Evolutionary conservation across 1,284 basidiomycete species (phyloP), one percentile per base, ranked within the genome.

Genomic region (Cronartium quercuum): DNA sequence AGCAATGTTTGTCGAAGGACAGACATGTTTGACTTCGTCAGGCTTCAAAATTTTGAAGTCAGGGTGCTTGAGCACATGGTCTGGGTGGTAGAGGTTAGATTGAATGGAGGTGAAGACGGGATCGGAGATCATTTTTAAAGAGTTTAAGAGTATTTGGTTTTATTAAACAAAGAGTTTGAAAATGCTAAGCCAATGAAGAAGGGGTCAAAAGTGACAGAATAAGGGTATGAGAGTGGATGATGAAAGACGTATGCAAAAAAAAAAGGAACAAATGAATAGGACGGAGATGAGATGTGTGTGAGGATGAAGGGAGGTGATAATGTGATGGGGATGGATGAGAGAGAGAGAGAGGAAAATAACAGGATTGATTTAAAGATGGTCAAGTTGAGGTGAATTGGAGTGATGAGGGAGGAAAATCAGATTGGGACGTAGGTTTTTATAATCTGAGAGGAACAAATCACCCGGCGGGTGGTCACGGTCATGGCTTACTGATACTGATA

Each of bases 91-190:
- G 34, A 73, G 62, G 24, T 61, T 51, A 6, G 42, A 35, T 21
- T 73, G 37, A 55, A 73, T 73, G 2, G 69, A 73, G 29, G 4
- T 18, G 47, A 73, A 73, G 47, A 73, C 51, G 2, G 69, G 69
- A 47, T 73, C 69, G 7, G 55, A 34, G 18, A 62, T 9, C 38
- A 34, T 38, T 35, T 34, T 38, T 18, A 61, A 21, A 6, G 34
- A 47, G 44, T n/a, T 12, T 10, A 10, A 47, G 12, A 47, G 24
- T 58, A 29, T 37, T 18, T 34, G 7, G 18, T 61, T 34, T 3
- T 6, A 3, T 61, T 35, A 18, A 47, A 10, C 44, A 47, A 47
- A 47, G 60, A 10, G 6, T 1, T 34, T 34, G 21, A 18, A 61
- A 2, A 6, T 18, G 58, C 15, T 61, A 61, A 34, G 10, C 44